Evolutionary conservation across 495 filamentous ascomycete genomes (phyloP).

Genomic region (Rhypophila decipiens): DNA sequence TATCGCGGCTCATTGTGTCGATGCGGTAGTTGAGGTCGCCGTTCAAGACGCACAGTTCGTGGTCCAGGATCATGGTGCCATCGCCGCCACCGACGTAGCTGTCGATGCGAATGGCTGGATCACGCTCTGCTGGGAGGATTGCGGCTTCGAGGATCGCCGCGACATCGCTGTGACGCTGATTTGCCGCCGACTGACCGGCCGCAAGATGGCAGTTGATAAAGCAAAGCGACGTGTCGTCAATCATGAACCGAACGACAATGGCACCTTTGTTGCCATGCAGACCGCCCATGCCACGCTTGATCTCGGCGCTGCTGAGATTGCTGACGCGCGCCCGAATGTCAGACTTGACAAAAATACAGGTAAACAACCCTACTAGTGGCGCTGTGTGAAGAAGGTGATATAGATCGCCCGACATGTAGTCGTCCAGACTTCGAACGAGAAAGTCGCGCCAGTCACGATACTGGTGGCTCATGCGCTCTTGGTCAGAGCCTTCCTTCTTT

Average conservation of each 20-base stretch:
- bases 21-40: conserved; percentile 98
- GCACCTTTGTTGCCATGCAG: conserved; percentile 95
- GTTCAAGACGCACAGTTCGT: conserved; percentile 92
- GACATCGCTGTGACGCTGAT: conserved; percentile 87
- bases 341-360: conserved; percentile 86
- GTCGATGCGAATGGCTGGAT: conserved; percentile 54
- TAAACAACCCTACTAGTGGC: conserved; percentile 89
- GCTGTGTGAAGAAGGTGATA: conserved; percentile 85
- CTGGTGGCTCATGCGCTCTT: conserved; percentile 94
- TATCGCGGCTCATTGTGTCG: conserved; percentile 89
- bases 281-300: conserved; percentile 93
- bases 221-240: conserved; percentile 90
- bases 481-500: conserved; percentile 85
- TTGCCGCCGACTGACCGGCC: conserved; percentile 84
- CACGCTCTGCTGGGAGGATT: conserved; percentile 61
- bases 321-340: conserved; percentile 67
- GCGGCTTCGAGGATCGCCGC: conserved; percentile 79
- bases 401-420: conserved; percentile 71
- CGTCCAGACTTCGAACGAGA: conserved; percentile 70
- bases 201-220: conserved; percentile 98
- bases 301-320: conserved; percentile 69
- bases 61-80: conserved; percentile 91
- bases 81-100: conserved; percentile 86
- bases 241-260: conserved; percentile 78
- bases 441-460: conserved; percentile 95